A percentile compares a stretch with the other conserved stretches of the same genome.
Evolutionary conservation across 768 basidiomycete species (phyloP).

Genomic region (Xanthoconium stramineum): DNA sequence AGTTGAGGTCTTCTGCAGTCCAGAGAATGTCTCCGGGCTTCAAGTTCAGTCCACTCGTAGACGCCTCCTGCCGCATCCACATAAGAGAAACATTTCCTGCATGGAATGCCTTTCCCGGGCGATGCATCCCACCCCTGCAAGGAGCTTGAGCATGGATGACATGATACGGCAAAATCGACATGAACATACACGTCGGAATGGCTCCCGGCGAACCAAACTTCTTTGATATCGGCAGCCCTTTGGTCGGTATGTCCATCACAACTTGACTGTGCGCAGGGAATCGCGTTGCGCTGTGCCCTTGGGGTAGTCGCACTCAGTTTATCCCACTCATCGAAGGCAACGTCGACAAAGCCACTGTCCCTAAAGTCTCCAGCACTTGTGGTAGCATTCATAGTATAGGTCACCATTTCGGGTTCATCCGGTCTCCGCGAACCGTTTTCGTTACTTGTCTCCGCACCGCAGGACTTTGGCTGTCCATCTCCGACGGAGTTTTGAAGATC

Average conservation of each 20-base stretch:
- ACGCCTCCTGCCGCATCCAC: slow-evolving; percentile 6
- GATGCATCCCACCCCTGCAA: slow-evolving; percentile 2
- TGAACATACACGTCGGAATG: slow-evolving; percentile 7
- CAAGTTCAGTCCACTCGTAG: neutral
- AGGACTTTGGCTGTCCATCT: neutral
- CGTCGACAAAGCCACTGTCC: neutral
- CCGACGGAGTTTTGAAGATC: neutral
- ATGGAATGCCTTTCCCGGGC: slow-evolving; percentile 1
- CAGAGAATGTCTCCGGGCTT: slow-evolving; percentile 1
- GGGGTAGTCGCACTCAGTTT: neutral
- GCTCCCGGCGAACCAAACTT: slow-evolving; percentile 5
- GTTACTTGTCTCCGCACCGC: neutral
- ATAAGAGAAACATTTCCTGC: slow-evolving; percentile 6
- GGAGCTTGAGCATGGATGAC: neutral
- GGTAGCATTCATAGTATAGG: neutral
- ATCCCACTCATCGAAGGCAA: neutral
- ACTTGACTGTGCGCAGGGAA: neutral
- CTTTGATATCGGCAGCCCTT: slow-evolving; percentile 1
- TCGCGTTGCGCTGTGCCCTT: neutral
- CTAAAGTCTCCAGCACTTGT: neutral
- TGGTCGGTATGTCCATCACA: neutral
- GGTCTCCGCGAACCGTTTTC: neutral
- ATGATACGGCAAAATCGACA: neutral
- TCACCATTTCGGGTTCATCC: neutral
- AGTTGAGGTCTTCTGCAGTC: slow-evolving; percentile 2